phyloP scores from a whole-genome alignment of 208 protist species.

The Giardia duodenalis region DNA sequence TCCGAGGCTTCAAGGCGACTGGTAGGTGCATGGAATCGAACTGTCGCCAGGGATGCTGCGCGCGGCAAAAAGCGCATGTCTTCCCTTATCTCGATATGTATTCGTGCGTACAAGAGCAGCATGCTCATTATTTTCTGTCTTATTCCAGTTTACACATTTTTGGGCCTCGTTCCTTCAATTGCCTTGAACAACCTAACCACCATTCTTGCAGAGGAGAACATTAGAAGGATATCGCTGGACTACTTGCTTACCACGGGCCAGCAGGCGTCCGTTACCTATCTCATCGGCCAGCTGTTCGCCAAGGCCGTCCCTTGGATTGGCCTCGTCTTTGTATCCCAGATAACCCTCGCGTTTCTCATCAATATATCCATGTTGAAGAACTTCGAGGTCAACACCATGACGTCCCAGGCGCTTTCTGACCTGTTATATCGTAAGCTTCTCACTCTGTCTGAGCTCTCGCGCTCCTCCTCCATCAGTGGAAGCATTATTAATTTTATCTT shows the following conservation, averaged over 20 bases:
- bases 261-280: neutral
- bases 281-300: neutral
- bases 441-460: neutral
- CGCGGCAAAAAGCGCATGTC: neutral
- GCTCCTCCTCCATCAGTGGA: conserved; percentile 34
- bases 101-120: neutral
- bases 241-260: neutral
- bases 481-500: conserved; percentile 56
- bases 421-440: neutral
- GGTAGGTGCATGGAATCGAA: neutral
- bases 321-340: neutral
- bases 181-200: neutral
- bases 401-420: neutral
- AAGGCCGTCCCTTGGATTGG: neutral
- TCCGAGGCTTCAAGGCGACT: neutral
- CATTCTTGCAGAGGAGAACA: neutral
- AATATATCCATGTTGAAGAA: neutral
- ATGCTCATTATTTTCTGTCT: neutral
- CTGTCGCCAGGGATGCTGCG: neutral
- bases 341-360: neutral
- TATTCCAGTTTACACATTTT: neutral
- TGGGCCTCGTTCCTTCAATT: neutral
- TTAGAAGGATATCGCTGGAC: too few species aligned
- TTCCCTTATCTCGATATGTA: neutral
- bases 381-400: neutral